Base-by-base conservation (phyloP, 108 stramenopile genomes). In the Schizochytrium sp. region DNA sequence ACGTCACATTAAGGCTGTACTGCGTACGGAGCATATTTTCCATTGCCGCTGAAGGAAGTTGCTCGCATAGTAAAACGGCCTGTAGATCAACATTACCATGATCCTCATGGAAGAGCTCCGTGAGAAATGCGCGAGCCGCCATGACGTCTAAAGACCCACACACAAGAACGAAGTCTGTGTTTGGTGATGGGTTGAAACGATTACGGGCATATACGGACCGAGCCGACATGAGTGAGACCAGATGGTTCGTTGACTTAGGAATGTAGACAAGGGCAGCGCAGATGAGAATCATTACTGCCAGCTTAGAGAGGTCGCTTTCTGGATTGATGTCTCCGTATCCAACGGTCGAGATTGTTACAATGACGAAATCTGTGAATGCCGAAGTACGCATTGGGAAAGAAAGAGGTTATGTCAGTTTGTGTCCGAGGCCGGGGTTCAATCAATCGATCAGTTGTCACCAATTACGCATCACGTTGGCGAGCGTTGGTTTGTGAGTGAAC, bases 311-410 rank as follows among this genome's bases (percentile, higher is more conserved):
- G 48, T 83, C 51, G 25, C 48, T 53, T 23, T 53, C 76, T 3
- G 88, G 88, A 3, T 60, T 60, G 69, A 88, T 71, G 60, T 88
- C 88, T 8, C 88, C 88, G 44, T 88, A 88, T 12, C 88, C 88
- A 29, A 88, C 88, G 0, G 69, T 72, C 18, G 60, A 60, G 44
- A 88, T 88, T 3, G 88, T 88, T 6, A 88, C 88, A 60, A 88
- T 3, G 44, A 88, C 88, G n/a, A 88, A 88, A n/a, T 88, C 63
- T 69, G 63, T 69, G 55, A 1, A 3, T 57, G 55, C 55, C 55
- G 55, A 34, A 34, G 2, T 34, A 34, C 34, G 34, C 34, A 34
- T 34, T 2, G 34, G 2, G 34, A 34, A 34, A 34, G 34, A 34
- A 34, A 34, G 34, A 1, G 34, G 34, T 2, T 34, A 34, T 34